phyloP scores from a whole-genome alignment of 1,139 yeast species.

The Debaryomycetaceae sp. region DNA sequence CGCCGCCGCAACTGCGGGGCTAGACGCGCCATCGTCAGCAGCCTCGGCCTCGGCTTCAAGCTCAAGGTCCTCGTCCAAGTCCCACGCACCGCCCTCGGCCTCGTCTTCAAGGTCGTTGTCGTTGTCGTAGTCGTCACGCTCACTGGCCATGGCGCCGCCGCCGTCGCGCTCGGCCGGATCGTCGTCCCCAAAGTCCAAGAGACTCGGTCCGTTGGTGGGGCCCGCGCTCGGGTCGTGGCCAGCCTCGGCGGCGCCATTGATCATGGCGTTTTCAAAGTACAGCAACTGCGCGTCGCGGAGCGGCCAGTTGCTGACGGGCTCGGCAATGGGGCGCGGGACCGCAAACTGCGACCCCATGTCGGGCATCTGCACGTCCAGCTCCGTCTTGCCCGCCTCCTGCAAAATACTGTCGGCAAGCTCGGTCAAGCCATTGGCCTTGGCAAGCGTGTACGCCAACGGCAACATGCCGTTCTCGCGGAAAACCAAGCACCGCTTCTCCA shows the following conservation, averaged over 20 bases:
- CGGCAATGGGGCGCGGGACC: constrained; percentile 36
- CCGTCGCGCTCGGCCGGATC: constrained; percentile 11
- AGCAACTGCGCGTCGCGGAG: constrained; percentile 61
- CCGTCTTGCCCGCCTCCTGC: constrained; percentile 57
- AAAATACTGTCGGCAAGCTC: constrained; percentile 66
- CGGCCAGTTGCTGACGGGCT: constrained; percentile 68
- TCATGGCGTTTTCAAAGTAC: constrained; percentile 74
- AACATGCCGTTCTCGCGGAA: constrained; percentile 70
- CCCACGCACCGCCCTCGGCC: constrained; percentile 47
- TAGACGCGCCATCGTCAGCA: constrained; percentile 17
- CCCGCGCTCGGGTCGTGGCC: background rate
- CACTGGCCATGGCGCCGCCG: constrained; percentile 7
- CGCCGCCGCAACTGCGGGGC: constrained; percentile 10
- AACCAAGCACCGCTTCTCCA: constrained; percentile 64
- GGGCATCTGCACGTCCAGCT: constrained; percentile 59
- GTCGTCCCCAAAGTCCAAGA: constrained; percentile 13
- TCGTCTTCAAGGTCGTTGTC: constrained; percentile 41
- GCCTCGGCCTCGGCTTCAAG: constrained; percentile 24
- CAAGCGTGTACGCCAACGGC: constrained; percentile 89
- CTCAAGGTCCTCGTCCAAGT: constrained; percentile 38
- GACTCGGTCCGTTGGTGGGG: too few relatives aligned
- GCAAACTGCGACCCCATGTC: constrained; percentile 31
- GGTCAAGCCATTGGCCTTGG: constrained; percentile 74
- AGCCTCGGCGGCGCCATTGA: constrained; percentile 58
- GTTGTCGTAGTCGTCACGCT: constrained; percentile 20